A percentile compares a stretch with the other conserved stretches of the same genome.
phyloP scores from a whole-genome alignment of 2,329 filamentous ascomycete genomes.

The Ilyonectria robusta region DNA sequence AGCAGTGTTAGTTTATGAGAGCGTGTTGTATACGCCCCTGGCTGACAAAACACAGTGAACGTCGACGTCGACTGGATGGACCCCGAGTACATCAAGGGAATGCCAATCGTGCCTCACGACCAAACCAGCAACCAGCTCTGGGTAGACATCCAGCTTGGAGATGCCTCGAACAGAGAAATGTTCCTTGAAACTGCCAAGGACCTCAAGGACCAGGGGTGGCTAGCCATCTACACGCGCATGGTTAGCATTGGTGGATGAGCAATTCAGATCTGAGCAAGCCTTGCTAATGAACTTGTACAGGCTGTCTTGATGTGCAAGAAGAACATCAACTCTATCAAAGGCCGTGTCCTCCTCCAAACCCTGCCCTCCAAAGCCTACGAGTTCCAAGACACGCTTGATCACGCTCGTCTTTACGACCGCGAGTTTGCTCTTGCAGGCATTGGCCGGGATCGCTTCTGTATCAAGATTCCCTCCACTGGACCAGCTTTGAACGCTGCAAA shows the following conservation, averaged over 20 bases:
- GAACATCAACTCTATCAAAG: conserved; percentile 61
- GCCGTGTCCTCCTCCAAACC: conserved; percentile 64
- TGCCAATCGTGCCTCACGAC: conserved; percentile 61
- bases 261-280: neutral
- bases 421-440: conserved; percentile 63
- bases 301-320: conserved; percentile 62
- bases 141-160: conserved; percentile 62
- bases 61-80: conserved; percentile 69
- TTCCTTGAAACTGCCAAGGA: conserved; percentile 59
- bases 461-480: conserved; percentile 66
- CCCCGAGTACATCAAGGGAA: conserved; percentile 61
- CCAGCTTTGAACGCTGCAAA: conserved; percentile 62
- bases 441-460: conserved; percentile 61
- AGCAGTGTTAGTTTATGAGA: conserved; percentile 52
- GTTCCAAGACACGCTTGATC: conserved; percentile 59
- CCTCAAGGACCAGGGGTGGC: conserved; percentile 61
- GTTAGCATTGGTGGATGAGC: conserved; percentile 37
- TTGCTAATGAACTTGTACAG: conserved; percentile 38
- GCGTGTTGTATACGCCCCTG: too few relatives aligned
- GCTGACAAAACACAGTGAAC: conserved; percentile 54
- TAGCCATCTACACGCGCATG: conserved; percentile 64
- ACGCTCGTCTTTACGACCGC: conserved; percentile 61
- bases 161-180: conserved; percentile 59
- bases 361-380: conserved; percentile 63
- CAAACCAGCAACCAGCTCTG: conserved; percentile 66